A percentile compares a stretch with the other conserved stretches of the same genome.
Conservation (phyloP, 2,329 filamentous ascomycete species). For the Fusarium robinianum region DNA sequence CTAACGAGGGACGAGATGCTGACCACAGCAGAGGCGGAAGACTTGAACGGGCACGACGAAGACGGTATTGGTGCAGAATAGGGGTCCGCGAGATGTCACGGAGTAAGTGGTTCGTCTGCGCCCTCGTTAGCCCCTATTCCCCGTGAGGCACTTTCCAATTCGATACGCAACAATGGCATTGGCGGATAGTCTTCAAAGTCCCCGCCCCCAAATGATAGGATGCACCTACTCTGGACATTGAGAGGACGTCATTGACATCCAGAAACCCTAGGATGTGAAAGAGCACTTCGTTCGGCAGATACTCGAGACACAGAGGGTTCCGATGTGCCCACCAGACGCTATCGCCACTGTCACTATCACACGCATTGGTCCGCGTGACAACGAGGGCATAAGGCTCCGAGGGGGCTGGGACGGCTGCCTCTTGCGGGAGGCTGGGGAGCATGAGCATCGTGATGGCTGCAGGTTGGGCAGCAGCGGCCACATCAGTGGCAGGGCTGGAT, state of each 20-base stretch:
- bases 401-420: constrained; percentile 13
- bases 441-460: constrained; percentile 13
- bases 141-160: neutral
- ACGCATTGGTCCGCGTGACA: neutral
- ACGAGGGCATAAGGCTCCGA: constrained; percentile 5
- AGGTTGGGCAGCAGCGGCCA: constrained; percentile 40
- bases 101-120: constrained; percentile 64
- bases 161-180: neutral
- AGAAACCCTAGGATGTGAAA: constrained; percentile 60
- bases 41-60: constrained; percentile 58
- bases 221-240: constrained; percentile 58
- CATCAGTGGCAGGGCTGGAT: constrained; percentile 28
- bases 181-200: neutral
- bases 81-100: constrained; percentile 66
- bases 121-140: constrained; percentile 25
- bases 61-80: constrained; percentile 66
- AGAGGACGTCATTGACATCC: constrained; percentile 61
- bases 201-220: neutral
- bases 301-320: constrained; percentile 40
- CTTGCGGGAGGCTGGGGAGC: constrained; percentile 13
- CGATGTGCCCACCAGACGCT: neutral
- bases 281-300: constrained; percentile 61
- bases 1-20: constrained; percentile 61
- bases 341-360: neutral
- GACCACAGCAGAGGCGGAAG: constrained; percentile 62